A percentile compares a stretch with the other conserved stretches of the same genome.
Conservation (phyloP, 805 yeast species). For the Kodamaea jinghongensis region DNA sequence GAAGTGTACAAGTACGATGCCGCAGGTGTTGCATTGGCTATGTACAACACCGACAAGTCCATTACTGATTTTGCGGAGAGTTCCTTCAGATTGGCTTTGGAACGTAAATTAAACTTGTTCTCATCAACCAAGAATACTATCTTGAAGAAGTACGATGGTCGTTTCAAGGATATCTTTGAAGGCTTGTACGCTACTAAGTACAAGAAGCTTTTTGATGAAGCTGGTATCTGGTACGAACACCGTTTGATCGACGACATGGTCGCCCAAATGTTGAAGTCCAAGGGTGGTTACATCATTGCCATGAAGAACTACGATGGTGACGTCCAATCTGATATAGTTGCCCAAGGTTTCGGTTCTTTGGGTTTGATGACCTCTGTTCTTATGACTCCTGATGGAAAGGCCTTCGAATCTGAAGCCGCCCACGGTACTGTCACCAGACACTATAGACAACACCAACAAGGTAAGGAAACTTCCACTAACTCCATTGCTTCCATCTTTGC, state of each 20-base stretch:
- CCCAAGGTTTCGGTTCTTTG: slow-evolving; percentile 82
- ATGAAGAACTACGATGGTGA: slow-evolving; percentile 85
- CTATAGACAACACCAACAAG: slow-evolving; percentile 76
- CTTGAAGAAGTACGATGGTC: slow-evolving; percentile 77
- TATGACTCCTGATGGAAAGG: slow-evolving; percentile 81
- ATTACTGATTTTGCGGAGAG: slow-evolving; percentile 77
- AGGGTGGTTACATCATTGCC: slow-evolving; percentile 79
- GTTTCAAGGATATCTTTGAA: slow-evolving; percentile 78
- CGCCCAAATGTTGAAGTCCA: slow-evolving; percentile 82
- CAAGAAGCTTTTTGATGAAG: slow-evolving; percentile 53
- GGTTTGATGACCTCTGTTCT: slow-evolving; percentile 83
- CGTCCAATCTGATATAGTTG: slow-evolving; percentile 81
- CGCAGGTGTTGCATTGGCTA: slow-evolving; percentile 74
- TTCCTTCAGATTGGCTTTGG: slow-evolving; percentile 71
- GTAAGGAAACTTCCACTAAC: slow-evolving; percentile 80
- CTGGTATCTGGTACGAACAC: slow-evolving; percentile 72
- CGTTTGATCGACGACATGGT: slow-evolving; percentile 86
- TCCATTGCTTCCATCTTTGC: slow-evolving; percentile 85
- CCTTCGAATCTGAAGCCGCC: slow-evolving; percentile 85
- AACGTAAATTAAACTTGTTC: slow-evolving; percentile 60
- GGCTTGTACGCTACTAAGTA: slow-evolving; percentile 59
- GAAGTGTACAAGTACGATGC: slow-evolving; percentile 63
- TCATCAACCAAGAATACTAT: slow-evolving; percentile 79
- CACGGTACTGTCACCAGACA: slow-evolving; percentile 89
- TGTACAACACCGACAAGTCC: slow-evolving; percentile 82